Evolutionary conservation across 306 rosid species (phyloP), one percentile per base, ranked within the genome.

Genomic region (Gastrolobium bilobum): DNA sequence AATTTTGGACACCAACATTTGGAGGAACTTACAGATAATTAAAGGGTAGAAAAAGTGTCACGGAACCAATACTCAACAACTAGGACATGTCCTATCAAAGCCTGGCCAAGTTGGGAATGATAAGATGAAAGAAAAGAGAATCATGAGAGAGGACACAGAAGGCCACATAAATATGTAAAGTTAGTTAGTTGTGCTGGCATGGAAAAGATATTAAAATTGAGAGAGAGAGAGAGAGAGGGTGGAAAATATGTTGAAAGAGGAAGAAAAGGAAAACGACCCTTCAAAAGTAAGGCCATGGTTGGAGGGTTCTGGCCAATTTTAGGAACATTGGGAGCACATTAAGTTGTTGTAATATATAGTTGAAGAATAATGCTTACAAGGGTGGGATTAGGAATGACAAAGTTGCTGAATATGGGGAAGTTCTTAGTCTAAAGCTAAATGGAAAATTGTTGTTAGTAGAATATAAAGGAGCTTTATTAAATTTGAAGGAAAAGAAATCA

Each of bases 1-100:
- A 96, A 83, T 91, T 91, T 84, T 96, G 99, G 99, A 96, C 94
- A 7, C 98, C 99, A 67, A 90, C 97, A 70, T 96, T 90, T 71
- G 97, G 96, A 79, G 98, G 96, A 79, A 89, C 96, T 15, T 96
- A 80, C 87, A 88, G 98, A 89, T 96, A 86, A 82, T 76, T 73
- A 33, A 59, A 37, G 75, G 48, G 29, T 4, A 37, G 58, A 53
- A 79, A 82, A 26, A 39, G 71, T 62, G 73, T 46, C 75, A 73
- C 76, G 79, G 14, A 77, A 79, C 79, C 80, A 64, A 60, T 76
- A 77, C 82, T 76, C 52, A 43, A 33, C 87, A 84, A 73, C 84
- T 70, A 84, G 84, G 78, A 83, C 83, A 76, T 59, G 77, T 87
- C 93, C 84, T 83, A 83, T 89, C 84, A 83, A 74, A 86, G 50